These are phyloP conservation scores for Mucor irregularis DNA, from an alignment of 371 early-diverging fungal species.

Conservation along the genomic window DNA sequence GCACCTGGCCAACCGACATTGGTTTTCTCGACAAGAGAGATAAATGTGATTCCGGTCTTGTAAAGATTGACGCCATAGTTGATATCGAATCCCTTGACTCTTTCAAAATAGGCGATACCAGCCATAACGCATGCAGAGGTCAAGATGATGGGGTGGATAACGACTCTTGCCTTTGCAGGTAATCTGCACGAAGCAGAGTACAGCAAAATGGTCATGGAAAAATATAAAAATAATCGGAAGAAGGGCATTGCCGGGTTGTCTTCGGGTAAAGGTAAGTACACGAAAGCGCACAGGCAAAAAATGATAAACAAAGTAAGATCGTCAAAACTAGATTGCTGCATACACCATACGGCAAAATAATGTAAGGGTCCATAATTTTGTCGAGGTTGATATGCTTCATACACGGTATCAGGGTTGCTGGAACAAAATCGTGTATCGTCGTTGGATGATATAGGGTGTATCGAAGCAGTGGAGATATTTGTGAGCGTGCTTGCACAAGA, in stretches of 20 bases:
- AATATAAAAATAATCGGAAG: constrained; percentile 25
- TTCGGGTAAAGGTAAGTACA: constrained; percentile 27
- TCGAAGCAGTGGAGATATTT: background rate
- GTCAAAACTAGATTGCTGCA: constrained; percentile 23
- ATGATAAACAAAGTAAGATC: constrained; percentile 16
- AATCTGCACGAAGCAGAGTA: constrained; percentile 18
- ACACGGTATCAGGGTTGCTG: background rate
- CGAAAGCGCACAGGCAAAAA: constrained; percentile 20
- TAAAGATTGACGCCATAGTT: constrained; percentile 13
- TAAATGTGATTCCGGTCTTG: constrained; percentile 16
- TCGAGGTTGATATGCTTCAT: background rate
- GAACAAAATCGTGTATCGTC: background rate
- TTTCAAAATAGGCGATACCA: constrained; percentile 28
- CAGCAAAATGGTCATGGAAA: constrained; percentile 15
- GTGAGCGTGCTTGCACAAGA: constrained; percentile 4
- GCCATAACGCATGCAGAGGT: constrained; percentile 22
- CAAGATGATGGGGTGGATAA: constrained; percentile 31
- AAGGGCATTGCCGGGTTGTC: constrained; percentile 23
- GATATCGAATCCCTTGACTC: constrained; percentile 25
- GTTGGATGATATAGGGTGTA: background rate
- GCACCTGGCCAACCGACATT: constrained; percentile 35
- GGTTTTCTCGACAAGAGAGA: constrained; percentile 19
- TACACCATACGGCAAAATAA: constrained; percentile 18
- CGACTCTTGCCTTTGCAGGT: constrained; percentile 8
- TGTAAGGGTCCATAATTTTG: constrained; percentile 19